A percentile compares a stretch with the other conserved stretches of the same genome.
Evolutionary conservation across 352 stramenopile species (phyloP).

Genomic region (Pythium myriotylum): DNA sequence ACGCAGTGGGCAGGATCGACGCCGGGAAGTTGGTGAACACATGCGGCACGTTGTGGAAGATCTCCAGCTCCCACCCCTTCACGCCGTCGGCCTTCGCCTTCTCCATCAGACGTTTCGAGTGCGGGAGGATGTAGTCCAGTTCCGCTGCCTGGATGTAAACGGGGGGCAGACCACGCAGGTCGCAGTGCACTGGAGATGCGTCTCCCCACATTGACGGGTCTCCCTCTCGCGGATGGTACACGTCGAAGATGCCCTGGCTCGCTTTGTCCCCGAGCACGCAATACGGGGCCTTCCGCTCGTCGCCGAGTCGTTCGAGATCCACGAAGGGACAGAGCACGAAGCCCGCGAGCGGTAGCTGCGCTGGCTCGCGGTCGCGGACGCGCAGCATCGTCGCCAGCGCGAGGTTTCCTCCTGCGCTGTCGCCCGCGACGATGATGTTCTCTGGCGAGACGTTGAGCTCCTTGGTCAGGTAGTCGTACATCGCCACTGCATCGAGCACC

Average conservation of each 20-base stretch:
- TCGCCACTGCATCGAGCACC: slow-evolving; percentile 14
- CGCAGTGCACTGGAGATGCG: slow-evolving; percentile 24
- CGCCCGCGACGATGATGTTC: slow-evolving; percentile 30
- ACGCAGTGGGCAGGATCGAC: slow-evolving; percentile 9
- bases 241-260: slow-evolving; percentile 7
- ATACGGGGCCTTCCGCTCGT: slow-evolving; percentile 26
- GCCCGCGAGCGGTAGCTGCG: slow-evolving; percentile 34
- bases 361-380: slow-evolving; percentile 28
- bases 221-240: slow-evolving; percentile 23
- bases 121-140: slow-evolving; percentile 12
- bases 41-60: slow-evolving; percentile 20
- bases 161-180: slow-evolving; percentile 16
- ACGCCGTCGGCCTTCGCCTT: slow-evolving; percentile 12
- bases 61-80: slow-evolving; percentile 17
- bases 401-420: slow-evolving; percentile 26
- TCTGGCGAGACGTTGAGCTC: slow-evolving; percentile 46
- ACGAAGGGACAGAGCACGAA: slow-evolving; percentile 45
- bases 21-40: slow-evolving; percentile 24
- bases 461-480: slow-evolving; percentile 30
- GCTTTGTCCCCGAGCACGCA: slow-evolving; percentile 21
- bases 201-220: slow-evolving; percentile 24
- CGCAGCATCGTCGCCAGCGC: slow-evolving; percentile 23
- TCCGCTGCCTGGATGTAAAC: slow-evolving; percentile 23
- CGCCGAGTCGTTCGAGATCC: slow-evolving; percentile 34
- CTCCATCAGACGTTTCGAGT: slow-evolving; percentile 3